Evolutionary conservation across 1,284 basidiomycete genomes (phyloP).

Genomic region (Pterulicium gracile): DNA sequence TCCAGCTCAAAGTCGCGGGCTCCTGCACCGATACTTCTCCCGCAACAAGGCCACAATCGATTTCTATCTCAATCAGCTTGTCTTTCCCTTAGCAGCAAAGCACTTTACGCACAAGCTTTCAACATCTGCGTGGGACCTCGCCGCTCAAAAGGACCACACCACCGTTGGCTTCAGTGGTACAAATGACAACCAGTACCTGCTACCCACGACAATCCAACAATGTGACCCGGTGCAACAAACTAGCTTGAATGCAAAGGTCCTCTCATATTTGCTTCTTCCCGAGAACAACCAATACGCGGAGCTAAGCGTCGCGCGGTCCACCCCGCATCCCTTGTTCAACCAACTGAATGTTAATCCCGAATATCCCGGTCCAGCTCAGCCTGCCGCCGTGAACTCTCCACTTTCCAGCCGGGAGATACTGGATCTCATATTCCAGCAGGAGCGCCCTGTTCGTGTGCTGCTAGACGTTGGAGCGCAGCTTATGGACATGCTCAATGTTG

Average conservation of each 20-base stretch:
- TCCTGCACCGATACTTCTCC: slow-evolving; percentile 15
- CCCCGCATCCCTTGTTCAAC: neutral
- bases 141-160: slow-evolving; percentile 21
- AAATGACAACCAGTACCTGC: slow-evolving; percentile 38
- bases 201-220: slow-evolving; percentile 36
- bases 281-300: slow-evolving; percentile 34
- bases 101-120: slow-evolving; percentile 36
- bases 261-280: slow-evolving; percentile 28
- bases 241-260: slow-evolving; percentile 39
- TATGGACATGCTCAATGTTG: slow-evolving; percentile 34
- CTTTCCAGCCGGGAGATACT: slow-evolving; percentile 24
- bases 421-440: slow-evolving; percentile 19
- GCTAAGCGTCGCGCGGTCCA: too few relatives aligned
- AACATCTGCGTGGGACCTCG: slow-evolving; percentile 44
- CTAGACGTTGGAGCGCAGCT: slow-evolving; percentile 50
- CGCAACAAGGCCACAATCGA: slow-evolving; percentile 30
- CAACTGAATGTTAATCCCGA: neutral
- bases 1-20: slow-evolving; percentile 16
- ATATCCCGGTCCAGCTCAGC: neutral
- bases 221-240: slow-evolving; percentile 28
- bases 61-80: slow-evolving; percentile 36
- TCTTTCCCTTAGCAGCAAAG: slow-evolving; percentile 38
- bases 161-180: slow-evolving; percentile 49
- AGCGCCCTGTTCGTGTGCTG: slow-evolving; percentile 30
- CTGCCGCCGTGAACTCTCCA: neutral